Evolutionary conservation across 75 land plant genomes (phyloP), one percentile per base, ranked within the genome.

Genomic region (Cunninghamia lanceolata): DNA sequence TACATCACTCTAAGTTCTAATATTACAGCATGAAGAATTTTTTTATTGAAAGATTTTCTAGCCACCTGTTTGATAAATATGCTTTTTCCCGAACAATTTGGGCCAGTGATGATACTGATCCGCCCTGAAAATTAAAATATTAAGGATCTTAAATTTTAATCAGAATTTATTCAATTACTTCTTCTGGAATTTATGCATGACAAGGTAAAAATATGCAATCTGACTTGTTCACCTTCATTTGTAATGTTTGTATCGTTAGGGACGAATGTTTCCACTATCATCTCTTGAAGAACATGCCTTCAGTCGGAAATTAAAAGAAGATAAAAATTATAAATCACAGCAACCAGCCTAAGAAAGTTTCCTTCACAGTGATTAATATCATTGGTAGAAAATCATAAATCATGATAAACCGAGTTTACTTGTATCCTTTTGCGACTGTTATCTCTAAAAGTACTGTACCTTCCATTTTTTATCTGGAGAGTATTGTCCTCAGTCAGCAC

Each of bases 1-100:
- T 80, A 21, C 10, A 45, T 11, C 14, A 45, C 5, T 43, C 4
- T 28, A 80, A n/a, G n/a, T 45, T 40, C n/a, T 39, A 15, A 75
- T 34, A 75, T 13, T 39, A 39, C 36, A 39, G n/a, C 8, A 42
- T 21, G 25, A 80, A 71, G 2, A 32, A 10, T 10, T 40, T 43
- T 50, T 80, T 40, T 39, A 43, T 34, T 53, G 56, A 32, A 82
- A 32, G 36, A 28, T 32, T 56, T 19, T 11, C 2, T 86, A 50
- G 32, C 82, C 14, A 96, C 99, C 99, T 98, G 99, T 91, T 96
- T 98, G 56, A 93, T 86, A 82, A 96, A 98, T 74, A 98, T 93
- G 88, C 99, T 98, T 89, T 98, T 98, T 45, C 99, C 99, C 53
- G 99, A 98, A 88, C 95, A 98, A 88, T 98, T 98, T 80, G 99